A percentile compares a stretch with the other conserved stretches of the same genome.
Evolutionary conservation across 2,329 filamentous ascomycete species (phyloP).

Genomic region (Fusarium continuum): DNA sequence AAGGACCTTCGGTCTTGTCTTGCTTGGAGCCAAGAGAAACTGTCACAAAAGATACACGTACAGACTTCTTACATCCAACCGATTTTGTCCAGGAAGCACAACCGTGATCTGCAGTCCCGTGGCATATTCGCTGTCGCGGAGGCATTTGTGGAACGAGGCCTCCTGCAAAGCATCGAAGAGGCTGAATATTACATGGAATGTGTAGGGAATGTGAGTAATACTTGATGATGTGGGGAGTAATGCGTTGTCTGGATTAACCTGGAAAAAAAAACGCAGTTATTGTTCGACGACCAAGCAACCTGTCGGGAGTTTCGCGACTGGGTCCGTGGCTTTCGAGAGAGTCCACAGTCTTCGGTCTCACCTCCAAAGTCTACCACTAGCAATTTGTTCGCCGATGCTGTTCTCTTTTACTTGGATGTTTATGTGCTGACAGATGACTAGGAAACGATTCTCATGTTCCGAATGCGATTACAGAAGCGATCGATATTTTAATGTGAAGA

Average conservation of each 20-base stretch:
- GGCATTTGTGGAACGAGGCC: conserved; percentile 19
- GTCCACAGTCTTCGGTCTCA: fast-evolving
- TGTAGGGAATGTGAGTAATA: conserved; percentile 7
- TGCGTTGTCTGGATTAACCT: too few relatives aligned
- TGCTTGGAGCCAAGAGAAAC: not conserved
- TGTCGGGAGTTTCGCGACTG: not conserved
- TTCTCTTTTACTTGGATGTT: fast-evolving
- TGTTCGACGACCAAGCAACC: not conserved
- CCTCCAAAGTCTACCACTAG: fast-evolving
- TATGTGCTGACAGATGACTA: not conserved
- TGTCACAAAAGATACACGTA: not conserved
- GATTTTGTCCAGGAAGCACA: fast-evolving
- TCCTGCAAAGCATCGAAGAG: conserved; percentile 12
- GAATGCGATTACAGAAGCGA: not conserved
- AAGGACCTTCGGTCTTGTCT: not conserved
- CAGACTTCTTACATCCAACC: not conserved
- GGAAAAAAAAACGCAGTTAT: not conserved
- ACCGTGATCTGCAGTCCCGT: not conserved
- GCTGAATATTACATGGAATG: conserved; percentile 15
- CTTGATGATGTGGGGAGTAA: too few relatives aligned
- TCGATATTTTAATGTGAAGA: not conserved
- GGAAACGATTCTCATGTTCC: not conserved
- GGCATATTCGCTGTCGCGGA: conserved; percentile 10
- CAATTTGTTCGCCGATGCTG: not conserved
- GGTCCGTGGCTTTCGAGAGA: not conserved